Base-by-base conservation (phyloP, 1,284 basidiomycete genomes). In the Ustilago hordei region DNA sequence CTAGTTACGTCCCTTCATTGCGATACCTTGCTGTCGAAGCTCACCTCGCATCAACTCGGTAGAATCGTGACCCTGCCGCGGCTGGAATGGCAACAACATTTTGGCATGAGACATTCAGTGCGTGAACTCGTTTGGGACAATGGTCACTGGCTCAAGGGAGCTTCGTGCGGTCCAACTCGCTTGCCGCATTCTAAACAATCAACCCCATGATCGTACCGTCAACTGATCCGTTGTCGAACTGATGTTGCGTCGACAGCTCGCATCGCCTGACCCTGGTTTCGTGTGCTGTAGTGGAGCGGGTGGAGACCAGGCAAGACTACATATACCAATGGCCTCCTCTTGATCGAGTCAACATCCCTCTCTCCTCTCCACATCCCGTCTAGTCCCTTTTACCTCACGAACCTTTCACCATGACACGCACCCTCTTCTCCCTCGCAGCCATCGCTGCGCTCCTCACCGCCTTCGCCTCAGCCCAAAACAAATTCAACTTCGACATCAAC, bases 401-500 rank as follows among this genome's bases (percentile, higher is more conserved):
- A 4, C 28, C 55, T 56, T 12, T 23, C 15, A 60, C n/a, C 50
- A 67, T 68, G 65, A 64, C 64, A 2, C 60, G 64, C 36, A 36
- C 60, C n/a, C 32, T 68, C 36, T 43, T 73, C 43, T 48, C 61
- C 50, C 35, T 67, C 15, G 60, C 48, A 34, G 55, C 60, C 32
- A 34, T 55, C 0, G 50, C 55, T 28, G 64, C 65, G 7, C 11
- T 45, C 17, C 65, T 73, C 32, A 23, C 52, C 23, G 12, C 39
- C n/a, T 45, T 64, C 4, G 57, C 64, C 1, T 7, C 17, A 1
- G 72, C 67, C 8, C 72, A 75, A 23, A 70, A 63, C 54, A 75
- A 82, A 59, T 80, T 80, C 38, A 64, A 70, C 19, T 84, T 82
- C 48, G 39, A n/a, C 19, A 57, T 83, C 52, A 65, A 64, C 50